These are phyloP conservation scores for Debaryomyces subglobosus DNA, from an alignment of 1,139 yeast genomes.

Conservation along the genomic window DNA sequence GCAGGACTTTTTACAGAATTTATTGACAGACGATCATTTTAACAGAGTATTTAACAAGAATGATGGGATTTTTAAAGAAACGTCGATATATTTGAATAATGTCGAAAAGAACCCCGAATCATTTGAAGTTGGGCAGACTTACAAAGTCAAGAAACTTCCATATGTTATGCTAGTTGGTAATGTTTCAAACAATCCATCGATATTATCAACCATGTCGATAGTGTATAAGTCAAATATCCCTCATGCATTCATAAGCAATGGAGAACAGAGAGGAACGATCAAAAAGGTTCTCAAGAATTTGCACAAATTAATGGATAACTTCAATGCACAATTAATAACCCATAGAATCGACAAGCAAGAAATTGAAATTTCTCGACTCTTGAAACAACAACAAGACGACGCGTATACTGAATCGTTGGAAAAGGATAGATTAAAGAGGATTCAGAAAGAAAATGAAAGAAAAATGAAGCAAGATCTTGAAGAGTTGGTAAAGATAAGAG, in stretches of 20 bases:
- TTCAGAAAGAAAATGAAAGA: constrained; percentile 27
- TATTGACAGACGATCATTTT: constrained; percentile 34
- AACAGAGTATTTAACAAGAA: constrained; percentile 34
- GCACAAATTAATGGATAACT: constrained; percentile 39
- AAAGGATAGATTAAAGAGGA: constrained; percentile 44
- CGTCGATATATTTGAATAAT: constrained; percentile 45
- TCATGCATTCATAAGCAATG: constrained; percentile 23
- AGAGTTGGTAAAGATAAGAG: constrained; percentile 15
- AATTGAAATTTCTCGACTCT: constrained; percentile 50
- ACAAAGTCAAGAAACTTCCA: constrained; percentile 45
- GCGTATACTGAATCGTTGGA: constrained; percentile 56
- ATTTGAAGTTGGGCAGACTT: constrained; percentile 51
- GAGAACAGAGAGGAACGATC: constrained; percentile 22
- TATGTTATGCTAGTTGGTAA: constrained; percentile 51
- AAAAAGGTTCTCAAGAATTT: constrained; percentile 38
- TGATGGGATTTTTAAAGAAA: constrained; percentile 39
- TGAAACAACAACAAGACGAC: constrained; percentile 60
- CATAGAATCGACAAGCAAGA: constrained; percentile 56
- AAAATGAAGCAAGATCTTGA: constrained; percentile 17
- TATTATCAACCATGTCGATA: constrained; percentile 57
- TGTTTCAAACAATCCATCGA: constrained; percentile 51
- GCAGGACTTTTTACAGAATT: constrained; percentile 26
- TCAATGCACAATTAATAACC: constrained; percentile 55
- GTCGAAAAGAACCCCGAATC: constrained; percentile 50
- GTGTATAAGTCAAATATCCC: constrained; percentile 45